Evolutionary conservation across 2,329 filamentous ascomycete genomes (phyloP), one percentile per base, ranked within the genome.

Genomic region (Botryotinia convoluta): DNA sequence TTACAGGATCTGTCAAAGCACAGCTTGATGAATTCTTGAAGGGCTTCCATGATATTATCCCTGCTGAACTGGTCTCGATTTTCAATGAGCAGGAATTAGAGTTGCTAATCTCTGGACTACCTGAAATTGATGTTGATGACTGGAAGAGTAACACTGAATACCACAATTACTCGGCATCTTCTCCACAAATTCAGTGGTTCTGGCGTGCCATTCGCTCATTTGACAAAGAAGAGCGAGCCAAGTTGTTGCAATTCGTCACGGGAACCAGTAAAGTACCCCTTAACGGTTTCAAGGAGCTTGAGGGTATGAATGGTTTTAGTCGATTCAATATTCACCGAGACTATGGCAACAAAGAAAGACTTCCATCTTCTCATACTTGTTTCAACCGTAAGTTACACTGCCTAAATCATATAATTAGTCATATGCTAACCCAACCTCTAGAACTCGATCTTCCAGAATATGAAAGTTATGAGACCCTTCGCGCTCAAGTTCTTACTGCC

Each of bases 111-210:
- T 99, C 96, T 69, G 96, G 96, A 81, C 87, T 99, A 69, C 96
- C 96, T 1, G 96, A 99, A 80, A 98, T 99, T 78, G 95, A 99
- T 78, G 90, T 98, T 59, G 96, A 99, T 80, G 96, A 99, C 84
- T 99, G 96, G 96, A 98, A 97, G 88, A 94, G 93, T 84, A 97
- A 98, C 83, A 97, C 95, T 3, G 97, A 99, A 81, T 98, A 99
- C 79, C 95, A 98, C 84, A 98, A 98, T 83, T 99, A 99, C 85
- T 94, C 90, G 7, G 92, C 93, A 45, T 95, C 95, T 0, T 98
- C 96, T 4, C 93, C 94, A 62, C 97, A 99, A 82, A 97, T 99
- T 74, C 95, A 98, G 82, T 99, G 96, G 96, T 99, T 99, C 89
- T 99, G 96, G 96, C 92, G 97, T 80, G 96, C 96, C 39, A 90